A percentile compares a stretch with the other conserved stretches of the same genome.
Conservation (phyloP, 1,284 basidiomycete genomes). For the Cutaneotrichosporon curvatum region DNA sequence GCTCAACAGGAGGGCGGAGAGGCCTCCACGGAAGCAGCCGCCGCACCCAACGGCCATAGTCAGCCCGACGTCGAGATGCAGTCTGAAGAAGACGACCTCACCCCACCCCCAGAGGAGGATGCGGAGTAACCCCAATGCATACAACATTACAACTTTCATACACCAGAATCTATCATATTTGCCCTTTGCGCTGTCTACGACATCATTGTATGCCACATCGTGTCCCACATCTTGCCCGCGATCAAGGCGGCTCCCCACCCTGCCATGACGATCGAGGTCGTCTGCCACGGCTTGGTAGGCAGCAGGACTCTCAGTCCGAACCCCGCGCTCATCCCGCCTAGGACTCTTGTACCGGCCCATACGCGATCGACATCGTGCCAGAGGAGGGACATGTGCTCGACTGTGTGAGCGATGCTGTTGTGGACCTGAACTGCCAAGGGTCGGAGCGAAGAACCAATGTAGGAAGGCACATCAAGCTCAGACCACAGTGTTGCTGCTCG, state of each 20-base stretch:
- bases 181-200: background rate
- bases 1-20: too few relatives aligned
- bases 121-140: too few relatives aligned
- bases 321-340: slow-evolving; percentile 75
- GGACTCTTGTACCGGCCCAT: slow-evolving; percentile 74
- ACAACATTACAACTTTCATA: background rate
- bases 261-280: slow-evolving; percentile 64
- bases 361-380: slow-evolving; percentile 59
- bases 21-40: too few relatives aligned
- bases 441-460: too few relatives aligned
- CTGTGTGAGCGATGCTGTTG: too few relatives aligned
- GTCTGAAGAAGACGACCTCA: too few relatives aligned
- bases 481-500: background rate
- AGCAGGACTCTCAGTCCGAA: slow-evolving; percentile 54
- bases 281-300: slow-evolving; percentile 57
- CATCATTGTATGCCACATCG: background rate
- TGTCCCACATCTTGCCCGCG: background rate
- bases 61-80: too few relatives aligned
- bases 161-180: background rate
- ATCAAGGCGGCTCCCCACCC: slow-evolving; percentile 63
- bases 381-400: background rate
- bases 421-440: too few relatives aligned
- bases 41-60: too few relatives aligned
- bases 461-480: background rate
- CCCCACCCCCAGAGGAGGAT: too few relatives aligned